Base-by-base conservation (phyloP, 2,329 filamentous ascomycete genomes). In the Elsinoe arachidis region DNA sequence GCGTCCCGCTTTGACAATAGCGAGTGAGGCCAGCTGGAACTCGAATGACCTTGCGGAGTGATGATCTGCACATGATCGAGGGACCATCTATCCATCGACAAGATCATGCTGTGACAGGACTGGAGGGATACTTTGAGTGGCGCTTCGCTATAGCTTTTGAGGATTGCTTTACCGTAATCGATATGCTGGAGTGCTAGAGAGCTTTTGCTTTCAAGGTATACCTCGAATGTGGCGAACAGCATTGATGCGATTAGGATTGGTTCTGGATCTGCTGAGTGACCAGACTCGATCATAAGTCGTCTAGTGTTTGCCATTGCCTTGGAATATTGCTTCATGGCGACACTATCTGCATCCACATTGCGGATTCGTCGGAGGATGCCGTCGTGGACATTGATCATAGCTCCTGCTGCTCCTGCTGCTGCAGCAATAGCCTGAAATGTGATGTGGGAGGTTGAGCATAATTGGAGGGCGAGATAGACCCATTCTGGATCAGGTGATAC, bases 381-480 rank as follows among this genome's bases (percentile, higher is more conserved):
- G 26, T 53, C 49, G 30, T 53, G 49, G 34, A 53, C 49, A 26
- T 53, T 53, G 34, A 53, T 53, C 49, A 53, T 53, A 6, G 49
- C 49, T 26, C 12, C 15, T 11, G 49, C 49, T 30, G 49, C 49
- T 14, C 49, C 35, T 21, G 35, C 23, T n/a, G 38, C 49, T 39
- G 49, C 49, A 38, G 49, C n/a, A 15, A 53, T 34, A 5, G 49
- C 49, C 10, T 53, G 23, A 17, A 53, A 23, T n/a, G 49, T 53
- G 34, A 19, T 23, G 17, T 34, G 15, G 19, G 12, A 15, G 19
- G 19, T 53, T 11, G 49, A 33, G 35, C 49, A 38, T 39, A 53
- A 19, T 15, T 53, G 49, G 14, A 53, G n/a, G 12, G 49, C 15
- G 9, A 53, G 34, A n/a, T 53, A 53, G 12, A 53, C 49, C 49